Base-by-base conservation (phyloP, 441 rosid genomes). In the Lepidium campestre region DNA sequence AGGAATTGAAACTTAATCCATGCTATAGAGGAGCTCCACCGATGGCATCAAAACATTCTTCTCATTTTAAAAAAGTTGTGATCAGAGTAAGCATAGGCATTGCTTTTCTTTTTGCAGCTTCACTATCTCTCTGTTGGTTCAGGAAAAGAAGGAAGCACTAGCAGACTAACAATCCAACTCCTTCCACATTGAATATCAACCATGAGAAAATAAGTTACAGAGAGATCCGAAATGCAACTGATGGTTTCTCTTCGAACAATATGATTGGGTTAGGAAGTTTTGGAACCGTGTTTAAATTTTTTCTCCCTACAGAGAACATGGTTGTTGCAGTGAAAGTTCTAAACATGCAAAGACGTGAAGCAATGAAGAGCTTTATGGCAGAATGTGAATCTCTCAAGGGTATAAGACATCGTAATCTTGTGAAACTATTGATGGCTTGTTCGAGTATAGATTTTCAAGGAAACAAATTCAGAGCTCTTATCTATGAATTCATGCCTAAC, bases 391-490 rank as follows among this genome's bases (percentile, higher is more conserved):
- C 74, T 2, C 5, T 75, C 2, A 67, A 12, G 10, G 67, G 20
- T 4, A 32, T 58, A 23, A 59, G 74, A 20, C 79, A 71, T 6
- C 58, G 32, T n/a, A 74, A 78, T 22, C 70, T 77, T 8, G 75
- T 73, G 22, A 74, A 44, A 25, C 14, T 67, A 4, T 5, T 66
- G 3, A 29, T 68, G 1, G 22, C 63, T 8, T 78, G 73, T 14
- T 65, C 73, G 0, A 22, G 82, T 37, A 48, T 44, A 23, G 75
- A 68, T 59, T 55, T 10, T 35, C 56, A 12, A 8, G 75, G 77
- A 6, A 65, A 75, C 14, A 44, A 72, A 4, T 68, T 68, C 17
- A 72, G 63, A 63, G 73, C 75, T 5, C 50, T 72, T 1, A 32
- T 75, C 7, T 32, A 57, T n/a, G 62, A 37, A n/a, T 66, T 65